These are phyloP conservation scores for Neobulgaria alba DNA, from an alignment of 2,329 filamentous ascomycete genomes.

Conservation along the genomic window DNA sequence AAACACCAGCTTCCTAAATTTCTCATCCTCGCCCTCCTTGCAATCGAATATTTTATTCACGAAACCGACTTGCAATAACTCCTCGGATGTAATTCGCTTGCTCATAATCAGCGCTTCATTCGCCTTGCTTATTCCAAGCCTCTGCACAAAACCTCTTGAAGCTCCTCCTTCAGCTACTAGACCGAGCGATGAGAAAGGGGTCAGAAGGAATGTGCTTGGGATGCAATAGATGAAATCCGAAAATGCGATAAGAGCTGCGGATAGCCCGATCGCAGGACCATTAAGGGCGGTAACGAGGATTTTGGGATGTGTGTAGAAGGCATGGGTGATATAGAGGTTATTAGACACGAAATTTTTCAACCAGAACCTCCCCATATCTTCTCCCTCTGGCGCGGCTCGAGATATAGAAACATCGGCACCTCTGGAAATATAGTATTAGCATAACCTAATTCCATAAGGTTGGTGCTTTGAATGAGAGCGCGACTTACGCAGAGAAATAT, in stretches of 20 bases:
- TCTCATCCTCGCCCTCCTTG: conserved; percentile 52
- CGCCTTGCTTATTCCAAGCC: conserved; percentile 71
- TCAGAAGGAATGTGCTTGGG: conserved; percentile 76
- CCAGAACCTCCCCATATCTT: conserved; percentile 42
- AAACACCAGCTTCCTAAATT: conserved; percentile 65
- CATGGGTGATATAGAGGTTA: conserved; percentile 83
- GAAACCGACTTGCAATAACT: conserved; percentile 69
- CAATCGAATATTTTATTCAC: conserved; percentile 72
- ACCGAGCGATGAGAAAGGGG: conserved; percentile 83
- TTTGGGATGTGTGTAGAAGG: conserved; percentile 91
- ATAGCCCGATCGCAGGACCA: conserved; percentile 82
- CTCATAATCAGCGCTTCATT: conserved; percentile 94
- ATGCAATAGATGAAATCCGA: conserved; percentile 89
- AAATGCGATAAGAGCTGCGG: conserved; percentile 72
- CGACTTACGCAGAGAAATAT: conserved; percentile 74
- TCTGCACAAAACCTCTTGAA: conserved; percentile 66
- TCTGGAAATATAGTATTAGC: conserved; percentile 42
- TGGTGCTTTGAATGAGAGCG: conserved; percentile 30
- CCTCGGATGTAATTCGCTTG: conserved; percentile 62
- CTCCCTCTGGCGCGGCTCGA: conserved; percentile 33
- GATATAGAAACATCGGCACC: conserved; percentile 68
- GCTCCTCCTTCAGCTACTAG: conserved; percentile 85
- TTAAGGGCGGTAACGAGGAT: conserved; percentile 88
- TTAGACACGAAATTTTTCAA: conserved; percentile 67
- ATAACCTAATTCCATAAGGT: too few species aligned